phyloP scores from a whole-genome alignment of 2,329 filamentous ascomycete genomes.

The Colletotrichum zoysiae region DNA sequence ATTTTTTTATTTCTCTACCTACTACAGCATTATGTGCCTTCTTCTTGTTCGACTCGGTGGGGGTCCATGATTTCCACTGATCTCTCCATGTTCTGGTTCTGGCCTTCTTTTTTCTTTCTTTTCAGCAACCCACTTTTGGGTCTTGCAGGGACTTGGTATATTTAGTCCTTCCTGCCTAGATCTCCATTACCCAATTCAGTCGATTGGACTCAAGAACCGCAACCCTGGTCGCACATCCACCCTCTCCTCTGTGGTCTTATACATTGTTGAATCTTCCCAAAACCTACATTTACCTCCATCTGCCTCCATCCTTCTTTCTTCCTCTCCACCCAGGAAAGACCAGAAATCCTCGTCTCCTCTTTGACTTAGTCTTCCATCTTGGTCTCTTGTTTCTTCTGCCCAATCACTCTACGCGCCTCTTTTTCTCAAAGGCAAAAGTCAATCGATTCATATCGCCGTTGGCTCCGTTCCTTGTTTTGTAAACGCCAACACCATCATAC shows the following conservation, averaged over 20 bases:
- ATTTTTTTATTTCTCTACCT: too few species aligned
- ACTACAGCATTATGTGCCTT: constrained; percentile 2
- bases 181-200: constrained; percentile 35
- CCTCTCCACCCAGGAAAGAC: constrained; percentile 29
- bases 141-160: constrained; percentile 38
- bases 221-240: constrained; percentile 35
- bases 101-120: constrained; percentile 25
- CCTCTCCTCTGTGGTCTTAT: constrained; percentile 19
- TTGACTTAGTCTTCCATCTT: constrained; percentile 1
- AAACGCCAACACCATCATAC: not conserved
- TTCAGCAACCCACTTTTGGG: constrained; percentile 27
- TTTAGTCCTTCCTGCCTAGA: constrained; percentile 39
- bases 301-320: constrained; percentile 32
- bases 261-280: constrained; percentile 23
- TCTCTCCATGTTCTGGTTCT: constrained; percentile 34
- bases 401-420: not conserved
- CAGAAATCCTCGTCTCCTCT: constrained; percentile 46
- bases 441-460: not conserved
- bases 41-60: constrained; percentile 32
- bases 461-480: not conserved
- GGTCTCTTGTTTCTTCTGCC: constrained; percentile 31
- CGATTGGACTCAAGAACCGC: constrained; percentile 28
- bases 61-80: constrained; percentile 37
- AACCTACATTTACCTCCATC: constrained; percentile 31
- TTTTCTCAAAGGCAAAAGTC: constrained; percentile 9